phyloP scores from a whole-genome alignment of 2,329 filamentous ascomycete species.

The Exophiala sideris region DNA sequence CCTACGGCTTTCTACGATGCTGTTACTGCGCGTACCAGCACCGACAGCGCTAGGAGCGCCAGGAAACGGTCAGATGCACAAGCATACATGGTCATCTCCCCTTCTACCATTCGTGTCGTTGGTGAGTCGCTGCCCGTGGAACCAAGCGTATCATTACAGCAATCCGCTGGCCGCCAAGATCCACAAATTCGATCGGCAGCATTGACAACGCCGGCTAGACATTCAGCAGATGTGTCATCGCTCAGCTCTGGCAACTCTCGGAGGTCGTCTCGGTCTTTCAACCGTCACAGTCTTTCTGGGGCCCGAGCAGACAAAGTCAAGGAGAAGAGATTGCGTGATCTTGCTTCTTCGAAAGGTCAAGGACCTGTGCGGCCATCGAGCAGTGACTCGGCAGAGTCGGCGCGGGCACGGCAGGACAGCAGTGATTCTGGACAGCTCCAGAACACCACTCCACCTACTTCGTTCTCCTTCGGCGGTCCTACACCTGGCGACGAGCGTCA shows the following conservation, averaged over 20 bases:
- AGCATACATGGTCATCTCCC: not conserved
- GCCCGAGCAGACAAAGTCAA: conserved; percentile 18
- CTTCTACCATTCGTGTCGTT: not conserved
- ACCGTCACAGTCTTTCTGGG: conserved; percentile 7
- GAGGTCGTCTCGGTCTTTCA: not conserved
- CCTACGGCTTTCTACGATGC: not conserved
- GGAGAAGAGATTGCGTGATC: conserved; percentile 15
- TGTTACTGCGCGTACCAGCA: not conserved
- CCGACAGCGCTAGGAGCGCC: not conserved
- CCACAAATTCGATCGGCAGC: not conserved
- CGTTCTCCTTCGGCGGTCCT: not conserved
- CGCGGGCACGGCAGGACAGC: not conserved
- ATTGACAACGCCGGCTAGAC: not conserved
- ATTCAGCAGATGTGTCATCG: not conserved
- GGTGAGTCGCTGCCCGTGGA: not conserved
- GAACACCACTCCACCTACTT: conserved; percentile 1
- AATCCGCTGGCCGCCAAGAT: no score
- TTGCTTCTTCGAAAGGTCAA: conserved; percentile 7
- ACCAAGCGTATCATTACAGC: no score
- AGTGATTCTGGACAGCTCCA: not conserved
- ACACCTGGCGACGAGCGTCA: not conserved
- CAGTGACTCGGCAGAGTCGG: not conserved
- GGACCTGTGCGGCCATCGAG: not conserved
- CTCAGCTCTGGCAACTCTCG: conserved; percentile 2
- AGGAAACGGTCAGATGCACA: not conserved